Conservation (phyloP, 805 yeast genomes). For the Priceomyces melissophilus region DNA sequence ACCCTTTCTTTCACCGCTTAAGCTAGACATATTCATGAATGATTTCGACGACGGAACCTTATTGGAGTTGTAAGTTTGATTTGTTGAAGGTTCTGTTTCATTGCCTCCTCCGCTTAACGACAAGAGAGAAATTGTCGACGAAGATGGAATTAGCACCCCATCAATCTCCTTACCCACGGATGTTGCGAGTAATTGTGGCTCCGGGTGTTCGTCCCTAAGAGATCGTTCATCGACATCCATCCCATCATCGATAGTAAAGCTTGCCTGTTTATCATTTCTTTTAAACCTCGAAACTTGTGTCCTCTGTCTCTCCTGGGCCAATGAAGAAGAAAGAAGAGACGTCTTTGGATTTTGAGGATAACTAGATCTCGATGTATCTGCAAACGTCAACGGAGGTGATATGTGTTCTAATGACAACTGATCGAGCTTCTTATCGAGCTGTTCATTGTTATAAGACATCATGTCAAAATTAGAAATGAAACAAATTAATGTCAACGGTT, state of each 20-base stretch:
- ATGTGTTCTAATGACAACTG: slow-evolving; percentile 9
- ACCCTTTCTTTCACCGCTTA: too few relatives aligned
- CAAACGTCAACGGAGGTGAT: not conserved
- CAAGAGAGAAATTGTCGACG: slow-evolving; percentile 38
- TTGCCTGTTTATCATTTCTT: not conserved
- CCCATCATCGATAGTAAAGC: slow-evolving; percentile 2
- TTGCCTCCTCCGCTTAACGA: slow-evolving; percentile 23
- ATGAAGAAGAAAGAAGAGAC: slow-evolving; percentile 25
- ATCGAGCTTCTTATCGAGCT: slow-evolving; percentile 9
- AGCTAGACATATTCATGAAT: not conserved
- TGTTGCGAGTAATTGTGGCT: slow-evolving; percentile 41
- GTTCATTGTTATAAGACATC: slow-evolving; percentile 8
- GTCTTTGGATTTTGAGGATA: slow-evolving; percentile 9
- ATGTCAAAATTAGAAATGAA: too few relatives aligned
- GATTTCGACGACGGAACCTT: not conserved
- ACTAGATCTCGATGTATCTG: not conserved
- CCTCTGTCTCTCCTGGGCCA: slow-evolving; percentile 19
- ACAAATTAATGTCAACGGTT: too few relatives aligned
- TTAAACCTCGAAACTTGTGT: not conserved
- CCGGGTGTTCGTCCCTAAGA: slow-evolving; percentile 37
- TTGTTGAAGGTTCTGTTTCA: not conserved
- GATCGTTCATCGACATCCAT: not conserved
- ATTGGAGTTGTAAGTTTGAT: not conserved
- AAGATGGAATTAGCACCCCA: slow-evolving; percentile 40
- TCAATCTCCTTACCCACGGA: slow-evolving; percentile 40